These are phyloP conservation scores for Scleroderma citrinum DNA, from an alignment of 768 basidiomycete species.

Conservation along the genomic window DNA sequence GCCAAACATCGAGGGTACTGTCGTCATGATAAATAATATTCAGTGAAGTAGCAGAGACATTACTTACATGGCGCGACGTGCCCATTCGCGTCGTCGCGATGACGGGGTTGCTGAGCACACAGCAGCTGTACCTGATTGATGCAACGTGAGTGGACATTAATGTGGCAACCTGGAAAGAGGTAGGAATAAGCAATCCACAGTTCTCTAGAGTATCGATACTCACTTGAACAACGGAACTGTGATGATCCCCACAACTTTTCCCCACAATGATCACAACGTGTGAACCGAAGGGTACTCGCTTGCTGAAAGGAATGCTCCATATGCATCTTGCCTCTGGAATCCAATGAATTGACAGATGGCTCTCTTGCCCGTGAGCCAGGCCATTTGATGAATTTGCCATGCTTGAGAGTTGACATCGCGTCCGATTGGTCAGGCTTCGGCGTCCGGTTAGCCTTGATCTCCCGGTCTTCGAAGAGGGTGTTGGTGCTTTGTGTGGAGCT, in stretches of 20 bases:
- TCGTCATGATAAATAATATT: conserved; percentile 8
- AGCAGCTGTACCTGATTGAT: conserved; percentile 55
- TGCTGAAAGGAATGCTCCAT: conserved; percentile 86
- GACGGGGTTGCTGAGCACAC: conserved; percentile 53
- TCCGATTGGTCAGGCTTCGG: conserved; percentile 34
- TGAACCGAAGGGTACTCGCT: conserved; percentile 79
- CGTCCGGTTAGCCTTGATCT: conserved; percentile 21
- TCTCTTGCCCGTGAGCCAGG: conserved; percentile 53
- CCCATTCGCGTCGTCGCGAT: conserved; percentile 26
- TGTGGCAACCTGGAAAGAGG: conserved; percentile 58
- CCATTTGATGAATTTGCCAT: conserved; percentile 63
- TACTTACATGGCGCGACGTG: conserved; percentile 11
- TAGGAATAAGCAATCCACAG: background rate
- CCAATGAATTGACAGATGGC: conserved; percentile 27
- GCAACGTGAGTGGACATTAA: conserved; percentile 87
- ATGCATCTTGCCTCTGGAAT: conserved; percentile 35
- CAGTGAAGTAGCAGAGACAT: conserved; percentile 9
- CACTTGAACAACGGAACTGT: conserved; percentile 86
- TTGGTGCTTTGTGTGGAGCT: conserved; percentile 14
- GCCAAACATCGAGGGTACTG: conserved; percentile 90
- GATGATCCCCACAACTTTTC: conserved; percentile 99
- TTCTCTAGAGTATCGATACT: conserved; percentile 24
- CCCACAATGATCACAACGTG: conserved; percentile 90
- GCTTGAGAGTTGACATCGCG: conserved; percentile 43
- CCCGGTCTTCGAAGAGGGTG: conserved; percentile 23